Conservation (phyloP, 108 stramenopile species). For the Discostella pseudostelligera region DNA sequence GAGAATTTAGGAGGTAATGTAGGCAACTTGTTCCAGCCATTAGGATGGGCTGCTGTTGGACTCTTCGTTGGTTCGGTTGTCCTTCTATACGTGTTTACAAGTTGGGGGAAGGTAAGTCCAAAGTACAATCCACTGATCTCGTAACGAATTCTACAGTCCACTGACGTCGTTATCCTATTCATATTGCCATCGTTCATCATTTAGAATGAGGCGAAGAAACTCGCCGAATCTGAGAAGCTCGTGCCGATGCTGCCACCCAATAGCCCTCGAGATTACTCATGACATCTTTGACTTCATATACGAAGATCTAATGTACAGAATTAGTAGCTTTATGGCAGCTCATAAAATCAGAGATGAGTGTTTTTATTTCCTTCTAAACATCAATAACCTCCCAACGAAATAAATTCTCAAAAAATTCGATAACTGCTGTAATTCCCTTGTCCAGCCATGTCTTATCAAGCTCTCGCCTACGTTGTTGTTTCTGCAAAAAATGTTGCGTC, state of each 20-base stretch:
- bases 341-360: too few relatives aligned
- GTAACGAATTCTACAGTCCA: too few relatives aligned
- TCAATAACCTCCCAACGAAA: constrained; percentile 49
- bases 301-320: too few relatives aligned
- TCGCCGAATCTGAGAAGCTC: constrained; percentile 1
- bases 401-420: constrained; percentile 46
- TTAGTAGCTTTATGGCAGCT: too few relatives aligned
- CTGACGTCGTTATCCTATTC: not conserved
- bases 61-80: constrained; percentile 40
- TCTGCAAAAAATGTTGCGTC: constrained; percentile 31
- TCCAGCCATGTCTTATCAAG: constrained; percentile 47
- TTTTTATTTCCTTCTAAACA: constrained; percentile 7
- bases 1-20: constrained; percentile 51
- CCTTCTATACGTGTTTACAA: constrained; percentile 29
- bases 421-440: constrained; percentile 33
- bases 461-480: constrained; percentile 36
- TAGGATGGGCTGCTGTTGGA: constrained; percentile 44
- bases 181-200: not conserved
- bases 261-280: not conserved
- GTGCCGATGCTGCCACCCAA: not conserved
- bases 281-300: too few relatives aligned
- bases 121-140: too few relatives aligned
- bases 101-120: constrained; percentile 46
- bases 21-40: constrained; percentile 43
- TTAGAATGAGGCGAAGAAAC: constrained; percentile 10